A percentile compares a stretch with the other conserved stretches of the same genome.
phyloP scores from a whole-genome alignment of 116 monocot species.

The Trichopus zeylanicus region DNA sequence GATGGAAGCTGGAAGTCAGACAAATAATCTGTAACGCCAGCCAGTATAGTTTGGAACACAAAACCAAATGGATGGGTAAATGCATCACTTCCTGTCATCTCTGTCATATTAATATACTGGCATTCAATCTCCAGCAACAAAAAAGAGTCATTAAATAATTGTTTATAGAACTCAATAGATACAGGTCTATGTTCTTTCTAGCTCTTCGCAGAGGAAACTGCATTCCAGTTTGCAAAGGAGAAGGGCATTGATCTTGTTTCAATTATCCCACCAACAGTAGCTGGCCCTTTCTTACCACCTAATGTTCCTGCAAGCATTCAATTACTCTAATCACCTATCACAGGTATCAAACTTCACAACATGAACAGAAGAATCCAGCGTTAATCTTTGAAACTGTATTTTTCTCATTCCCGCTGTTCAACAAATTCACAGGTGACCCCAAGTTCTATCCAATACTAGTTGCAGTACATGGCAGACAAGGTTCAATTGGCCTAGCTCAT shows the following conservation, averaged over 20 bases:
- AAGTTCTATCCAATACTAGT: conserved; percentile 26
- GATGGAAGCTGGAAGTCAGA: too few relatives aligned
- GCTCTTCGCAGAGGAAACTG: conserved; percentile 47
- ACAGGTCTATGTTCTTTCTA: conserved; percentile 59
- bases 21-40: too few relatives aligned
- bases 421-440: conserved; percentile 28
- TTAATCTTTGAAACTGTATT: too few relatives aligned
- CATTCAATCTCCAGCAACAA: too few relatives aligned
- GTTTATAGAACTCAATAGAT: too few relatives aligned
- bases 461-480: conserved; percentile 47
- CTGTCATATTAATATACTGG: too few relatives aligned
- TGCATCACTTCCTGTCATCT: too few relatives aligned
- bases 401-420: too few relatives aligned
- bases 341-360: conserved; percentile 13
- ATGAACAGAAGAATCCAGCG: too few relatives aligned
- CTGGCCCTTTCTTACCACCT: conserved; percentile 56
- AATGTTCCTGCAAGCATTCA: conserved; percentile 49
- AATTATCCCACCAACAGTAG: conserved; percentile 54
- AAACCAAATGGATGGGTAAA: too few relatives aligned
- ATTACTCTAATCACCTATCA: conserved; percentile 58
- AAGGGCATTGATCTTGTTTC: conserved; percentile 54
- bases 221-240: conserved; percentile 45
- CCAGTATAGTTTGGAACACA: too few relatives aligned
- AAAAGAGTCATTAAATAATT: too few relatives aligned
- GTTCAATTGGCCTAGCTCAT: conserved; percentile 52